Conservation (phyloP, 2,329 filamentous ascomycete species). For the Xylariaceae sp. region DNA sequence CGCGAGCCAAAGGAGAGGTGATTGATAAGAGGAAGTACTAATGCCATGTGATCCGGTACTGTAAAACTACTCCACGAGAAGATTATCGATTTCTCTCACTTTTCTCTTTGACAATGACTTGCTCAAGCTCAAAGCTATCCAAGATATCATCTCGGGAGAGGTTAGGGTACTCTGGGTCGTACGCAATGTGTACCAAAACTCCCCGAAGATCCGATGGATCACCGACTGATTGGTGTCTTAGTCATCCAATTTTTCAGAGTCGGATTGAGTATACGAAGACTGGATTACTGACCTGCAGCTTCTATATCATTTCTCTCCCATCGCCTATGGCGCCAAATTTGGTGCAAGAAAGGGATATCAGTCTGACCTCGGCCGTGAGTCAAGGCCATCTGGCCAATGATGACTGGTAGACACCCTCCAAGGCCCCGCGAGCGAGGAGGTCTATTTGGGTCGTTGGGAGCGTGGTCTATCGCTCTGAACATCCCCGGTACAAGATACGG, state of each 20-base stretch:
- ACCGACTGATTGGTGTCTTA: background rate
- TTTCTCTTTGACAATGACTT: background rate
- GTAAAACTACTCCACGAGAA: no score
- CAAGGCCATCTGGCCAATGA: conserved; percentile 20
- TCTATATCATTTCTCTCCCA: background rate
- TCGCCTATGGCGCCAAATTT: conserved; percentile 3
- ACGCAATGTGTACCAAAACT: conserved; percentile 15
- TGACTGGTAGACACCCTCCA: conserved; percentile 9
- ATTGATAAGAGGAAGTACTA: no score
- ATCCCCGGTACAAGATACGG: conserved; percentile 12
- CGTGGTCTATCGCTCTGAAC: background rate
- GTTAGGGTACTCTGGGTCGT: conserved; percentile 6
- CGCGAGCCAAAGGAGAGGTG: no score
- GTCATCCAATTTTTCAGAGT: background rate
- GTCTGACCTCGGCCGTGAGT: conserved; percentile 4
- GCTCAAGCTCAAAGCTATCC: conserved; percentile 6
- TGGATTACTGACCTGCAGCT: background rate
- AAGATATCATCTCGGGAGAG: conserved; percentile 4
- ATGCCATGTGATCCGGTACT: no score
- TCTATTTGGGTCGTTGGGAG: background rate
- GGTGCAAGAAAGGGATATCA: conserved; percentile 12
- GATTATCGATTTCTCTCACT: no score
- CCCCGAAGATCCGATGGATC: conserved; percentile 5
- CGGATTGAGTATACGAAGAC: background rate
- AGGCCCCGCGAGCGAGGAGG: conserved; percentile 8